phyloP scores from a whole-genome alignment of 192 early-diverging fungal genomes.

The Phlyctochytrium planicorne region DNA sequence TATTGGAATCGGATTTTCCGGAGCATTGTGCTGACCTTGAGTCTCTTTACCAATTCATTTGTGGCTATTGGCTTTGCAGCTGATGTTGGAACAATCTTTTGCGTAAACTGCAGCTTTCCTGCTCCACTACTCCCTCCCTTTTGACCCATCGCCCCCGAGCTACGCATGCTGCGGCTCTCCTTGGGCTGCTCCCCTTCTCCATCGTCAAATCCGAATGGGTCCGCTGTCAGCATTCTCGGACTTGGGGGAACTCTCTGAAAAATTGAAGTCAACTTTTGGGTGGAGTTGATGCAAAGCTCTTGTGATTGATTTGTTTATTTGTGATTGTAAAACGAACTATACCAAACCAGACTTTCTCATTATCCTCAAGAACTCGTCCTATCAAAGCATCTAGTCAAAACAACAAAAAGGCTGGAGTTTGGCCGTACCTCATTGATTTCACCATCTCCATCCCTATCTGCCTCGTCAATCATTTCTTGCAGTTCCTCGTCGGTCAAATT shows the following conservation, averaged over 20 bases:
- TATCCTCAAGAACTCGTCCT: conserved; percentile 10
- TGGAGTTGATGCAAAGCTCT: too few relatives aligned
- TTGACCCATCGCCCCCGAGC: too few relatives aligned
- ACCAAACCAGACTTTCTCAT: conserved; percentile 8
- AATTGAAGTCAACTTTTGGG: too few relatives aligned
- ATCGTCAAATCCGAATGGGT: too few relatives aligned
- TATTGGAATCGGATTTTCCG: neutral
- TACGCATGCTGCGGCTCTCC: too few relatives aligned
- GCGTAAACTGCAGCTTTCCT: conserved; percentile 36
- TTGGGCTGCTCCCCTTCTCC: too few relatives aligned
- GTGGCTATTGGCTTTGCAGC: conserved; percentile 47
- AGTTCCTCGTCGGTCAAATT: conserved; percentile 67
- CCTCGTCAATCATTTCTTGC: conserved; percentile 78
- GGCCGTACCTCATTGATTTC: conserved; percentile 49
- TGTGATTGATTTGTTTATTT: too few relatives aligned
- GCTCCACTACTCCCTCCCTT: neutral
- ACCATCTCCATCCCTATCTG: conserved; percentile 69
- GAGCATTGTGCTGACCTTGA: conserved; percentile 42
- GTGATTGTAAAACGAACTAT: too few relatives aligned
- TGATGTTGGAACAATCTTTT: conserved; percentile 38
- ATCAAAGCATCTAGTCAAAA: too few relatives aligned
- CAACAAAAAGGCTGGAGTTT: too few relatives aligned
- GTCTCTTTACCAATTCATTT: conserved; percentile 47
- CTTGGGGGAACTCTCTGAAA: too few relatives aligned
- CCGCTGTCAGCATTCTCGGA: too few relatives aligned